Percentiles rank a stretch among this genome's conserved stretches.
Conservation (phyloP, 768 basidiomycete genomes). For the Epithele typhae region DNA sequence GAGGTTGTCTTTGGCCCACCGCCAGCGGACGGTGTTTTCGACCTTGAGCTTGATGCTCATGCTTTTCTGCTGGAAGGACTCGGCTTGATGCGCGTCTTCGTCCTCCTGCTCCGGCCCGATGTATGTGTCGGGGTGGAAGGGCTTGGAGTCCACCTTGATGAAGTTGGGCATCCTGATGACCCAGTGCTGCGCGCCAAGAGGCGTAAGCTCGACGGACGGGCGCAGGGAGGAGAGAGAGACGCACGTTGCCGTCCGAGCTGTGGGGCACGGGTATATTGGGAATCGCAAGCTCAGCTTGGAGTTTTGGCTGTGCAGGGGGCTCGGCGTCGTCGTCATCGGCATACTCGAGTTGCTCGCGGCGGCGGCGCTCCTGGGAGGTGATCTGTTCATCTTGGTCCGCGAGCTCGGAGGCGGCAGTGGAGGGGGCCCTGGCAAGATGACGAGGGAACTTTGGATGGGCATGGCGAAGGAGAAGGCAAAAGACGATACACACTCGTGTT, state of each 20-base stretch:
- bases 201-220: neutral
- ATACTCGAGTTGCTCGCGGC: slow-evolving; percentile 72
- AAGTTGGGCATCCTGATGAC: slow-evolving; percentile 93
- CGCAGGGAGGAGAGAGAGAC: slow-evolving; percentile 25
- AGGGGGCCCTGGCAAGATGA: slow-evolving; percentile 25
- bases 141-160: slow-evolving; percentile 83
- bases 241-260: slow-evolving; percentile 78
- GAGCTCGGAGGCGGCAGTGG: slow-evolving; percentile 26
- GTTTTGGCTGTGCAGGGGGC: slow-evolving; percentile 47
- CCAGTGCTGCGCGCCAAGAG: slow-evolving; percentile 61
- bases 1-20: slow-evolving; percentile 77
- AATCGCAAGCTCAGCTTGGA: slow-evolving; percentile 70
- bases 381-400: slow-evolving; percentile 53
- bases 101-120: slow-evolving; percentile 78
- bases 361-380: slow-evolving; percentile 52
- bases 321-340: slow-evolving; percentile 64
- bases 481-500: slow-evolving; percentile 41
- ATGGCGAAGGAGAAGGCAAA: neutral
- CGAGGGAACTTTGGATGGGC: neutral
- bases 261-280: slow-evolving; percentile 85
- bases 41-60: slow-evolving; percentile 86
- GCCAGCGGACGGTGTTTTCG: slow-evolving; percentile 94
- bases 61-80: slow-evolving; percentile 68
- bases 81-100: slow-evolving; percentile 52
- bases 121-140: slow-evolving; percentile 86